Evolutionary conservation across 306 rosid species (phyloP).

Genomic region (Prosopis cineraria): DNA sequence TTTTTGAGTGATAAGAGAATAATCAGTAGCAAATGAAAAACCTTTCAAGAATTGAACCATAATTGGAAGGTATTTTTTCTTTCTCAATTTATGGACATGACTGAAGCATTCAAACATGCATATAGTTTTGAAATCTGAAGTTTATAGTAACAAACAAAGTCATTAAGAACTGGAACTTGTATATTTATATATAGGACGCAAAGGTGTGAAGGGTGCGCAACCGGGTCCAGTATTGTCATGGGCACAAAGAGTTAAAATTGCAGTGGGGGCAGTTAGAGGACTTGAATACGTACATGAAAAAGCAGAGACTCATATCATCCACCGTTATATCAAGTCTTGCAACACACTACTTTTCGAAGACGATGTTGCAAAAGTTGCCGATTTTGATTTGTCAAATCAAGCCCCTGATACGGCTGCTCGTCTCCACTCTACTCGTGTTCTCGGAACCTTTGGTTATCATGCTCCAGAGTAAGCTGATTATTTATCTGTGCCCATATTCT

Average conservation of each 20-base stretch:
- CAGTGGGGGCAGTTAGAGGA: conserved; percentile 56
- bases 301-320: conserved; percentile 47
- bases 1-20: not conserved
- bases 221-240: conserved; percentile 53
- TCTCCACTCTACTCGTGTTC: conserved; percentile 67
- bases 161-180: not conserved
- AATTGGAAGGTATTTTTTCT: not conserved
- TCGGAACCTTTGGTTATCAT: conserved; percentile 64
- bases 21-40: not conserved
- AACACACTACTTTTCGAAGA: conserved; percentile 52
- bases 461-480: conserved; percentile 55
- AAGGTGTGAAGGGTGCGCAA: conserved; percentile 53
- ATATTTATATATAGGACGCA: conserved; percentile 39
- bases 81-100: not conserved
- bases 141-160: not conserved
- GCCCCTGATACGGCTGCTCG: conserved; percentile 59
- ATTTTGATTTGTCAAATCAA: conserved; percentile 58
- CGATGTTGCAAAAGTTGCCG: conserved; percentile 54
- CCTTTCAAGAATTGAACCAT: too few species aligned
- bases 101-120: not conserved
- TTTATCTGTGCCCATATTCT: not conserved
- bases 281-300: conserved; percentile 57
- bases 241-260: conserved; percentile 53
- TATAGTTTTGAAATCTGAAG: not conserved
- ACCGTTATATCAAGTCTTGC: conserved; percentile 58